Evolutionary conservation across 1,139 yeast species (phyloP).

Genomic region (Casaregolazyma lundiana): DNA sequence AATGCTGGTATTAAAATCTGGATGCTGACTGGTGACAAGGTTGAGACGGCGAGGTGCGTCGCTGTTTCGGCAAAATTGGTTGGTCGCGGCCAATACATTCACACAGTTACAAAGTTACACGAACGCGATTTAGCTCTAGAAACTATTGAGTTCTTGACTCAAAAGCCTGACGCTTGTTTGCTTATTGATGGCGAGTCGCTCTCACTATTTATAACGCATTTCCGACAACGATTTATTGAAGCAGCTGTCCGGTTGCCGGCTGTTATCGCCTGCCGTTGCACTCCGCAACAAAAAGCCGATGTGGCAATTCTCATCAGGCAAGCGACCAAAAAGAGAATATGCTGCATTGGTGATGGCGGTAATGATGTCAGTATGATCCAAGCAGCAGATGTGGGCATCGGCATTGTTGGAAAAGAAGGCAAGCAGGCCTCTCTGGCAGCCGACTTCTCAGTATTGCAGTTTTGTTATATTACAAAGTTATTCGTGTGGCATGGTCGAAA

Average conservation of each 20-base stretch:
- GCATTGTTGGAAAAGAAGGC: conserved; percentile 98
- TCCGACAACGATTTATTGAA: conserved; percentile 66
- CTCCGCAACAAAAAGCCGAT: conserved; percentile 98
- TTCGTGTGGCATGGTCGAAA: conserved; percentile 97
- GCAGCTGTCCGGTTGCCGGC: conserved; percentile 78
- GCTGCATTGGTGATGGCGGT: conserved; percentile 99
- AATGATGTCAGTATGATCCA: conserved; percentile 99
- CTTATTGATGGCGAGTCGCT: conserved; percentile 93
- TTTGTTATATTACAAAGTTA: conserved; percentile 80
- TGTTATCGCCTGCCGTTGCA: conserved; percentile 95
- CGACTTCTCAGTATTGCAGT: conserved; percentile 90
- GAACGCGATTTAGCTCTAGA: conserved; percentile 50
- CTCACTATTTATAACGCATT: conserved; percentile 59
- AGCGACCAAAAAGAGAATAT: conserved; percentile 80
- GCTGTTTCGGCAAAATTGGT: conserved; percentile 91
- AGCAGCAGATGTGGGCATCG: conserved; percentile 98
- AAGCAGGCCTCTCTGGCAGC: conserved; percentile 97
- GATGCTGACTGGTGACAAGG: conserved; percentile 99
- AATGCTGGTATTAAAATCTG: conserved; percentile 97
- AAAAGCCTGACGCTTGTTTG: conserved; percentile 68
- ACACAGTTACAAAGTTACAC: conserved; percentile 63
- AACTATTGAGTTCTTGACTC: conserved; percentile 64
- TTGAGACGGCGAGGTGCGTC: conserved; percentile 96
- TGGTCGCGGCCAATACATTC: conserved; percentile 89
- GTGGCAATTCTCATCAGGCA: conserved; percentile 76